Base-by-base conservation (phyloP, 192 early-diverging fungal genomes). In the Coemansia sp. region DNA sequence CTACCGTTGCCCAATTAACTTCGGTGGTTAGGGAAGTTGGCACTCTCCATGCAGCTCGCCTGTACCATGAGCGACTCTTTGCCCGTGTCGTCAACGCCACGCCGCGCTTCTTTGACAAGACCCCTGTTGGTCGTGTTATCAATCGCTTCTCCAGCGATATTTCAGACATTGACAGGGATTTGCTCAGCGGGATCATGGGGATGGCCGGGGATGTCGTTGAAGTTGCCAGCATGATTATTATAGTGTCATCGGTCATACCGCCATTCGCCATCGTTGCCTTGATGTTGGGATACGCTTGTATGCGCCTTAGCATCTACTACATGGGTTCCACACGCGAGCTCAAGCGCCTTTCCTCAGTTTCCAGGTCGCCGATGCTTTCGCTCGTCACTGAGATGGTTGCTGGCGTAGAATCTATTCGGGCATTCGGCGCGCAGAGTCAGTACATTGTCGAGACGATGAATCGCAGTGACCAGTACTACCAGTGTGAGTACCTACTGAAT, bases 91-190 rank as follows among this genome's bases (percentile, higher is more conserved):
- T 93, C 11, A 86, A 86, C n/a, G 91, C 93, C 7, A 91, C 91
- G 59, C 81, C 94, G 56, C 88, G 90, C 27, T 97, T 96, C 85
- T 98, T 93, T 79, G 94, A 96, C 68, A 89, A 89, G 4, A 94
- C 92, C 1, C 96, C 96, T 6, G 76, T 93, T 4, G 94, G 94
- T 31, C 87, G 92, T 11, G 86, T 95, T 64, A 89, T 91, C 67
- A 98, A 96, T 75, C 79, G 96, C 44, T 95, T 94, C 73, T 92
- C 92, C 10, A 90, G 91, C 31, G 94, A 98, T 79, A 87, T 95
- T 66, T 86, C 88, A 5, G 83, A 84, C 8, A 79, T 95, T 64
- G 93, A 96, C 76, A 84, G 84, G 31, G 69, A 72, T 3, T 69
- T 88, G 46, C 84, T 81, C 31, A 77, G 79, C 34, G 63, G 64